Evolutionary conservation across 2,329 filamentous ascomycete species (phyloP), one percentile per base, ranked within the genome.

Genomic region (Thielaviopsis euricoi): DNA sequence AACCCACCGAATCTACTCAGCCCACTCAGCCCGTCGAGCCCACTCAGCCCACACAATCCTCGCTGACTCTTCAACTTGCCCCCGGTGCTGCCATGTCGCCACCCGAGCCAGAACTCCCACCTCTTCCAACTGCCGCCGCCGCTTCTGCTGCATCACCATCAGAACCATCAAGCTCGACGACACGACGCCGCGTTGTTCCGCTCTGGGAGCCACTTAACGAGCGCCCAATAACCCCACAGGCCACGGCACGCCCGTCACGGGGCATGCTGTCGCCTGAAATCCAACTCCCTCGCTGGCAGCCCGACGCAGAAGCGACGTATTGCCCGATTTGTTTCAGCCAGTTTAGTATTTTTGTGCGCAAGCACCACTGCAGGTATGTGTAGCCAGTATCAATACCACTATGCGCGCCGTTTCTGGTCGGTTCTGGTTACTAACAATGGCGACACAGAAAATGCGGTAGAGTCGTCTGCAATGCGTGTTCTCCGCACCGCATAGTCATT

Each of bases 401-500:
- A 33, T 21, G 19, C 9, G 15, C 21, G 21, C 9, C 25, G 51
- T 6, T 56, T 61, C 19, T n/a, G n/a, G n/a, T n/a, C n/a, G n/a
- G 53, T 29, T 19, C n/a, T 3, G 6, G 6, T 43, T 53, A 33
- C 50, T 52, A 53, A 26, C 57, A 15, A 49, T 62, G 52, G 57
- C 55, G n/a, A 40, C 52, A 6, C 49, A 86, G 84, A 64, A 96
- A 95, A 79, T 97, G 91, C 67, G 91, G 91, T 52, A 78, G 89
- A 61, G 90, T 97, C 9, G 91, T 97, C 23, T 97, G 91, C 70
- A 83, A 84, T 59, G 77, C 82, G 21, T 97, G 91, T 72, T 96
- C 91, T 2, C 91, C 91, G 3, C 91, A 97, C 69, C 82, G 89
- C 61, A 97, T 97, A 67, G 95, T 87, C 3, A 96, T 97, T 62